Base-by-base conservation (phyloP, 164 flowering plant species). In the Aristolochia fimbriata region DNA sequence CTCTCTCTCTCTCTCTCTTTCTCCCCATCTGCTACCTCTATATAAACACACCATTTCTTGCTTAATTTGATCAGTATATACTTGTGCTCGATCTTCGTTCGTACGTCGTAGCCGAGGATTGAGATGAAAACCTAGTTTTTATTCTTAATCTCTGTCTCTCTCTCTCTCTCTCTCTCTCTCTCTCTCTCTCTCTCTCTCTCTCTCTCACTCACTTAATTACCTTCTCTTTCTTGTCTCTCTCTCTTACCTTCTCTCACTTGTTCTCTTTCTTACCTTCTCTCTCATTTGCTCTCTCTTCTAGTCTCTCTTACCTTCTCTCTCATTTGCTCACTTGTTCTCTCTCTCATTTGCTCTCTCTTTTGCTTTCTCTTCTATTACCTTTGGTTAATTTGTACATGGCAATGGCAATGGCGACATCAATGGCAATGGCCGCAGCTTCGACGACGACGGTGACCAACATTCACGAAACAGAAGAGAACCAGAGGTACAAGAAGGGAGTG, bases 401-500 rank as follows among this genome's bases (percentile, higher is more conserved):
- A n/a, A n/a, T n/a, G n/a, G n/a, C n/a, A n/a, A n/a, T n/a, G n/a
- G n/a, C n/a, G n/a, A 2, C 15, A 19, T 23, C 25, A 47, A 3
- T 30, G n/a, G n/a, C 76, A 62, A 69, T 73, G 66, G 64, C 65
- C 25, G n/a, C n/a, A n/a, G n/a, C n/a, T n/a, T n/a, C n/a, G n/a
- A 15, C 71, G 59, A 33, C 57, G 47, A 21, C 23, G 49, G 57
- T 41, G 30, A 30, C 22, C 46, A 49, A 19, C 19, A 70, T 69
- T 11, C 58, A 58, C 10, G 68, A 41, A 27, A 25, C 55, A 25
- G 23, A 17, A 21, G 76, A 78, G 43, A 65, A 33, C 27, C 66
- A n/a, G n/a, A n/a, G 62, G 33, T 81, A 74, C 73, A 81, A 83
- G 61, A 87, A 80, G 60, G 98, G 98, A 50, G 96, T 91, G 49